Conservation (phyloP, 2,329 filamentous ascomycete species). For the Penicillium vulpinum region DNA sequence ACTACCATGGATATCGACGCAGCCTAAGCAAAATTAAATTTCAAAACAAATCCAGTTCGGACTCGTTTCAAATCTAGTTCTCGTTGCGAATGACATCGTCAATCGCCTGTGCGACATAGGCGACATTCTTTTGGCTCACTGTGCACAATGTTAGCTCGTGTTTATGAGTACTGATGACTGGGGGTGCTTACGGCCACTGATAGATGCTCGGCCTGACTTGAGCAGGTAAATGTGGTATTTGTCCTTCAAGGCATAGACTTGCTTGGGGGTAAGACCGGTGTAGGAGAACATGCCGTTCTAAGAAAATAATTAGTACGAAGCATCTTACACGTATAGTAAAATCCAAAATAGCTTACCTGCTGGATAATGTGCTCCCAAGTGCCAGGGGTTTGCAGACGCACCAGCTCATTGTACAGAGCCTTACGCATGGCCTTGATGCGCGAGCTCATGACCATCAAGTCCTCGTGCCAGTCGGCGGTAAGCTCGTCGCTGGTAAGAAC, state of each 20-base stretch:
- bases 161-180: background rate
- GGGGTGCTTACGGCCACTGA: conserved; percentile 39
- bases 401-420: conserved; percentile 74
- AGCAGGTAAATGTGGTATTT: conserved; percentile 48
- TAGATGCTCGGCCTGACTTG: conserved; percentile 42
- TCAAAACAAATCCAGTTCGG: background rate
- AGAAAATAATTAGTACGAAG: background rate
- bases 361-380: conserved; percentile 98
- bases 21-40: conserved; percentile 4
- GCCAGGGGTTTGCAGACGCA: conserved; percentile 80
- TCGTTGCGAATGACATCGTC: conserved; percentile 41
- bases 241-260: conserved; percentile 45
- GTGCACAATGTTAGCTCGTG: conserved; percentile 6
- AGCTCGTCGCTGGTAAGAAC: conserved; percentile 76
- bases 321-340: background rate
- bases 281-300: conserved; percentile 88
- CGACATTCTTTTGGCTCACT: conserved; percentile 44
- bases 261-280: conserved; percentile 48
- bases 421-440: conserved; percentile 90
- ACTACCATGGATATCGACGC: background rate
- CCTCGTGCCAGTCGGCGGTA: conserved; percentile 85
- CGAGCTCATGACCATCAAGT: conserved; percentile 87
- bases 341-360: conserved; percentile 62
- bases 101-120: conserved; percentile 41
- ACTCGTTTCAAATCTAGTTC: conserved; percentile 17